These are phyloP conservation scores for Cryptosporidium ryanae DNA, from an alignment of 169 alveolate genomes.

Conservation along the genomic window DNA sequence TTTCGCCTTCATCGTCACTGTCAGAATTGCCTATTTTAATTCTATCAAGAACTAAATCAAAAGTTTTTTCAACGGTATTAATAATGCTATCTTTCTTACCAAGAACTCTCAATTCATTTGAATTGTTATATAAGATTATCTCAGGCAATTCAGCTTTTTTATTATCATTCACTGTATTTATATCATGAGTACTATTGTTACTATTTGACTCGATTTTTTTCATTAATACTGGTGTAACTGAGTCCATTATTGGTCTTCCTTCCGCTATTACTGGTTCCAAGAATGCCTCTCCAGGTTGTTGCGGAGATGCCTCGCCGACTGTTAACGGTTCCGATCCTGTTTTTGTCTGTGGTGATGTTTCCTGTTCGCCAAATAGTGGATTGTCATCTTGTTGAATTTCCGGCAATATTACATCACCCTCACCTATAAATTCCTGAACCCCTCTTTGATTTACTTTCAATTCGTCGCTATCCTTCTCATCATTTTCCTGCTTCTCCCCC, in stretches of 20 bases:
- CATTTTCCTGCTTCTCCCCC: not conserved
- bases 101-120: constrained; percentile 24
- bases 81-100: constrained; percentile 34
- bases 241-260: too few relatives aligned
- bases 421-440: too few relatives aligned
- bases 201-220: too few relatives aligned
- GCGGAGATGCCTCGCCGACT: too few relatives aligned
- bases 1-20: not conserved
- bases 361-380: too few relatives aligned
- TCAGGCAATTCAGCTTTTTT: not conserved
- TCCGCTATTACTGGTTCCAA: too few relatives aligned
- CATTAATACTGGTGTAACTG: too few relatives aligned
- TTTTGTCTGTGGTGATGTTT: too few relatives aligned
- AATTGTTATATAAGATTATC: not conserved
- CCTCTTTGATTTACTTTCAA: not conserved
- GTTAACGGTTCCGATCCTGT: too few relatives aligned
- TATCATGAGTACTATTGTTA: not conserved
- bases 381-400: too few relatives aligned
- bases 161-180: not conserved
- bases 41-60: constrained; percentile 41
- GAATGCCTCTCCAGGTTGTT: too few relatives aligned
- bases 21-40: not conserved
- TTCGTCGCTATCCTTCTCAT: not conserved
- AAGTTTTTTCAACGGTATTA: constrained; percentile 26
- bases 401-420: too few relatives aligned